Conservation (phyloP, 148 eudicot genomes). For the Camellia granthamiana region DNA sequence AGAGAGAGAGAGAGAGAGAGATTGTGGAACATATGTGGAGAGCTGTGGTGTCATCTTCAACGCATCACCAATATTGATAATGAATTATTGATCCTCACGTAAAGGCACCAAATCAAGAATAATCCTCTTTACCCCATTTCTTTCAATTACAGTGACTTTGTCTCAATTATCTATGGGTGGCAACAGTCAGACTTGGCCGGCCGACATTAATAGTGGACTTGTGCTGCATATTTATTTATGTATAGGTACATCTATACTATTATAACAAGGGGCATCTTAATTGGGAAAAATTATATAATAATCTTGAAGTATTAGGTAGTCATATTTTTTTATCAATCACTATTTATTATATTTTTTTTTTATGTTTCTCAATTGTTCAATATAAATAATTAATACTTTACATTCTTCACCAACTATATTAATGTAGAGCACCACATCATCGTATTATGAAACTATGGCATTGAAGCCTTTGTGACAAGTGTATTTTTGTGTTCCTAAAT, state of each 20-base stretch:
- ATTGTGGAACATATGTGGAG: not conserved
- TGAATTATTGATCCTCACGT: not conserved
- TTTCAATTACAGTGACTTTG: conserved; percentile 6
- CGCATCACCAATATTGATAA: not conserved
- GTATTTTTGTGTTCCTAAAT: no score
- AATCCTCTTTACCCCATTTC: conserved; percentile 5
- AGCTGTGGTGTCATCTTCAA: not conserved
- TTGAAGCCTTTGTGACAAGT: no score
- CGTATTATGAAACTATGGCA: no score
- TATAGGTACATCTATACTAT: not conserved
- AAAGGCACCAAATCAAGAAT: not conserved
- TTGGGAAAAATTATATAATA: no score
- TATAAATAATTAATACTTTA: no score
- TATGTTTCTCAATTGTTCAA: no score
- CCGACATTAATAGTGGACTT: not conserved
- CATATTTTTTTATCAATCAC: no score
- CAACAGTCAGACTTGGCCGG: not conserved
- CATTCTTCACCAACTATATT: no score
- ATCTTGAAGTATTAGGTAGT: no score
- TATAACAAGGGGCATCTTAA: no score
- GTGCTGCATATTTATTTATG: not conserved
- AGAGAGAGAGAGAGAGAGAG: not conserved
- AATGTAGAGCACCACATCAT: no score
- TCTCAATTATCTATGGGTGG: not conserved
- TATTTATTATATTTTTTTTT: no score